Evolutionary conservation across 2,329 filamentous ascomycete species (phyloP).

Genomic region (Colletotrichum endophyticum): DNA sequence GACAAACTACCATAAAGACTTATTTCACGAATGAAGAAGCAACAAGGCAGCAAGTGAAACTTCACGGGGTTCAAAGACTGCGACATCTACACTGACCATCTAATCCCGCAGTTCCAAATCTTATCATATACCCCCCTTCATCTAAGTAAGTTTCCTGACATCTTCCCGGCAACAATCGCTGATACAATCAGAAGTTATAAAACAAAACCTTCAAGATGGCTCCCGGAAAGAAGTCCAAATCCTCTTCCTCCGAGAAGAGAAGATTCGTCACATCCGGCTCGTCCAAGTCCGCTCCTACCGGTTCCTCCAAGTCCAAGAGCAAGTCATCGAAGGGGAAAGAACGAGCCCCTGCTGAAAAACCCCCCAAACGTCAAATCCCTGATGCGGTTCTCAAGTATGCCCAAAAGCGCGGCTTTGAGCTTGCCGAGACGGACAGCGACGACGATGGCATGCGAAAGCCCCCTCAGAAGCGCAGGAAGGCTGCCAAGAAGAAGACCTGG

Average conservation of each 20-base stretch:
- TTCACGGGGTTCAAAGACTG: not conserved
- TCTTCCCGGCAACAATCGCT: not conserved
- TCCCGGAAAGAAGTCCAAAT: not conserved
- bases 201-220: not conserved
- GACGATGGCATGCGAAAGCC: not conserved
- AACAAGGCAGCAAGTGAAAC: not conserved
- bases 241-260: not conserved
- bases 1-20: not conserved
- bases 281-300: not conserved
- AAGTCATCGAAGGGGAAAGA: not conserved
- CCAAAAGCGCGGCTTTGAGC: not conserved
- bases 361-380: not conserved
- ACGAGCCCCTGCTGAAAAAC: not conserved
- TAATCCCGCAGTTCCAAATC: not conserved
- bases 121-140: not conserved
- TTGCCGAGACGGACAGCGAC: not conserved
- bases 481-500: not conserved
- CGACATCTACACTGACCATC: not conserved
- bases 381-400: not conserved
- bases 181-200: not conserved
- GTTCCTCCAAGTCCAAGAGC: not conserved
- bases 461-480: not conserved
- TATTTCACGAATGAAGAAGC: not conserved
- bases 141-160: not conserved
- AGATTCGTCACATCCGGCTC: not conserved